Evolutionary conservation across 306 rosid genomes (phyloP).

Genomic region (Malus asiatica): DNA sequence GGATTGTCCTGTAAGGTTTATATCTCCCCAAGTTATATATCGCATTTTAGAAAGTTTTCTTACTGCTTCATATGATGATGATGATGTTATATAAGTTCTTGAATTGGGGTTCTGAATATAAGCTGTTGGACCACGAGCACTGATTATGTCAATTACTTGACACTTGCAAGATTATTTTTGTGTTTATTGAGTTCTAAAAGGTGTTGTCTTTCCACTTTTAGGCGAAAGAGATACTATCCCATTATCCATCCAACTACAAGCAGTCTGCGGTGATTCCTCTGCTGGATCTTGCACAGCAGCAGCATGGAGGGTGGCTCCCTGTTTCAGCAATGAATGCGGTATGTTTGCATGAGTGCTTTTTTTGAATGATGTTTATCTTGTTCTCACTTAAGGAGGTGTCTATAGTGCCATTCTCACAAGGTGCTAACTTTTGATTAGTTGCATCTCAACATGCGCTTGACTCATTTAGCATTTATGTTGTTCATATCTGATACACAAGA

Average conservation of each 20-base stretch:
- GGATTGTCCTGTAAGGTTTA: neutral
- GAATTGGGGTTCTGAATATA: neutral
- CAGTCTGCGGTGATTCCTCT: conserved; percentile 96
- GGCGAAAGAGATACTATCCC: conserved; percentile 84
- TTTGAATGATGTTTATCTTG: neutral
- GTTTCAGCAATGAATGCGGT: conserved; percentile 98
- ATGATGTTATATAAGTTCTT: neutral
- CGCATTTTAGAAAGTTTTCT: neutral
- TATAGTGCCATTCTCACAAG: too few relatives aligned
- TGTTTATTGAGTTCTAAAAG: neutral
- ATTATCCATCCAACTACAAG: conserved; percentile 97
- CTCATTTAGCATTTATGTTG: too few relatives aligned
- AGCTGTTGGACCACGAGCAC: neutral
- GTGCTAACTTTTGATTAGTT: too few relatives aligned
- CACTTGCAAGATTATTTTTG: neutral
- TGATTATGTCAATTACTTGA: neutral
- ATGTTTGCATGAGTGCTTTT: conserved; percentile 25
- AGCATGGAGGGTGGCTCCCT: conserved; percentile 98
- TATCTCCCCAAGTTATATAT: neutral
- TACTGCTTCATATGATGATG: neutral
- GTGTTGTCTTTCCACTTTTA: conserved; percentile 22
- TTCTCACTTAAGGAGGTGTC: neutral
- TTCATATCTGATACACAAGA: neutral
- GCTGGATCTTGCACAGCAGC: conserved; percentile 99
- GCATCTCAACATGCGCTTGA: too few relatives aligned